Evolutionary conservation across 2,329 filamentous ascomycete species (phyloP).

Genomic region (Alternaria novae-zelandiae): DNA sequence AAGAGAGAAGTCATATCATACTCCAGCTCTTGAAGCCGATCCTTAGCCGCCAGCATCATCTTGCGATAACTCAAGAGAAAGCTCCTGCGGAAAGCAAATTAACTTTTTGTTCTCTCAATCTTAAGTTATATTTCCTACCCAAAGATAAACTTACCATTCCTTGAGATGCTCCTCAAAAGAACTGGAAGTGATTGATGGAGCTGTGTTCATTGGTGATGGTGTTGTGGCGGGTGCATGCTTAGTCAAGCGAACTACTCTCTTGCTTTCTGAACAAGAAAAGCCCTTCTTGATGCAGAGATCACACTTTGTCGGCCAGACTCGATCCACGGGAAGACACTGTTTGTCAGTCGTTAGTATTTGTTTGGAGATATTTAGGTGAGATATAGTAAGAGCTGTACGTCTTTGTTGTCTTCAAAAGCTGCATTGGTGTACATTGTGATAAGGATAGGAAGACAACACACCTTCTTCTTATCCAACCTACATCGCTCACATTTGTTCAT

Average conservation of each 20-base stretch:
- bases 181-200: background rate
- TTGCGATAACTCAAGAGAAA: background rate
- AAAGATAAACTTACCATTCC: background rate
- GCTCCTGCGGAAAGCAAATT: background rate
- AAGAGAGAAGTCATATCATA: rapidly evolving
- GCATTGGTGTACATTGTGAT: no score
- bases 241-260: background rate
- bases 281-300: constrained; percentile 4
- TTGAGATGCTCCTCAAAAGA: background rate
- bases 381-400: background rate
- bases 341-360: background rate
- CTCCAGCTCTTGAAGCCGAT: background rate
- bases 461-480: background rate
- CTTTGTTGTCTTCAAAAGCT: background rate
- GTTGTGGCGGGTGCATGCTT: background rate
- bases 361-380: background rate
- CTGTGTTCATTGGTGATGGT: no score
- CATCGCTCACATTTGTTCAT: background rate
- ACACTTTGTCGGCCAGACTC: background rate
- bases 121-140: background rate
- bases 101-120: background rate
- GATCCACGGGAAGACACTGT: background rate
- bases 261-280: constrained; percentile 2
- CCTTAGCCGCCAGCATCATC: background rate
- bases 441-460: no score